phyloP scores from a whole-genome alignment of 805 yeast genomes.

The Myxozyma mucilagina region DNA sequence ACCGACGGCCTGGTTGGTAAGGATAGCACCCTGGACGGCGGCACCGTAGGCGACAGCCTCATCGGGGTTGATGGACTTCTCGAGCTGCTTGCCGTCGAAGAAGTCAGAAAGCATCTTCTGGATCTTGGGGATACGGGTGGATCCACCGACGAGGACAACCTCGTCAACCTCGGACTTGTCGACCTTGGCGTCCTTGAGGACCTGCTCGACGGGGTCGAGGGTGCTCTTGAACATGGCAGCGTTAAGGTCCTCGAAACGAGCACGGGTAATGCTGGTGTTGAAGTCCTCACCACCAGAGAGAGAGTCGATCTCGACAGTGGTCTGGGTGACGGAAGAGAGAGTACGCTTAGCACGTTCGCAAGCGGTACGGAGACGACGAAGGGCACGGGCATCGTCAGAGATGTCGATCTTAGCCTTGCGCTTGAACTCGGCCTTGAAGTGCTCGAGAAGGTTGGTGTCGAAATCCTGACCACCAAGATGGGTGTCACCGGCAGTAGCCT shows the following conservation, averaged over 20 bases:
- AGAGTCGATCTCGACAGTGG: constrained; percentile 95
- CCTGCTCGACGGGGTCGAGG: constrained; percentile 91
- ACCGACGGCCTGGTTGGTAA: constrained; percentile 86
- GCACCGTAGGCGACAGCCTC: constrained; percentile 99
- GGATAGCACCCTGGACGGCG: constrained; percentile 98
- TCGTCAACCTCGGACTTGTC: constrained; percentile 85
- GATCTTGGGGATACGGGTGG: constrained; percentile 98
- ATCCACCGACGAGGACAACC: constrained; percentile 97
- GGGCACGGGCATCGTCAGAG: constrained; percentile 88
- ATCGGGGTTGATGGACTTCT: constrained; percentile 97
- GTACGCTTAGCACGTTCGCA: constrained; percentile 99
- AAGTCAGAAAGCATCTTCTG: constrained; percentile 91
- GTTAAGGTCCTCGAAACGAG: constrained; percentile 96
- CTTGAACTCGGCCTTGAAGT: constrained; percentile 91
- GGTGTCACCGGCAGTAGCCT: constrained; percentile 99
- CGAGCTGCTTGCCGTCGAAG: constrained; percentile 96
- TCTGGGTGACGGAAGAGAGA: constrained; percentile 92
- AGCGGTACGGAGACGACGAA: constrained; percentile 97
- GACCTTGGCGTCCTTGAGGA: constrained; percentile 86
- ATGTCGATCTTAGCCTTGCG: constrained; percentile 93
- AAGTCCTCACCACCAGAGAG: constrained; percentile 94
- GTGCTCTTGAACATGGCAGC: constrained; percentile 91
- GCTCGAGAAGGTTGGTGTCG: constrained; percentile 92
- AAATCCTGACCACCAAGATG: constrained; percentile 99
- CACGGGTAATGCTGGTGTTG: constrained; percentile 91